Conservation (phyloP, 441 rosid species). For the Populus trichocarpa region DNA sequence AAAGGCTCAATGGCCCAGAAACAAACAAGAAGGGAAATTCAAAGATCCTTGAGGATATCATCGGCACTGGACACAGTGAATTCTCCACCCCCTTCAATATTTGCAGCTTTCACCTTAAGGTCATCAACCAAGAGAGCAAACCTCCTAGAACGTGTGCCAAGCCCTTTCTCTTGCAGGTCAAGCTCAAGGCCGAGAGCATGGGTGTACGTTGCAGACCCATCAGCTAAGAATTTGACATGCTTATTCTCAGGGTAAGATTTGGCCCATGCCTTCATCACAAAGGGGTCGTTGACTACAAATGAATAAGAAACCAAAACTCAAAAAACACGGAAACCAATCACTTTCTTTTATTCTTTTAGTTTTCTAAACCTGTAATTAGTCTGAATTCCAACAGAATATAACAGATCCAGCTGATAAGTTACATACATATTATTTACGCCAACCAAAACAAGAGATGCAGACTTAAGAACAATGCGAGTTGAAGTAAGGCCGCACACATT, state of each 20-base stretch:
- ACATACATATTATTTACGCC: background rate
- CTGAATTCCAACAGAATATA: background rate
- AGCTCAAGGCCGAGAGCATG: slow-evolving; percentile 90
- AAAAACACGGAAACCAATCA: background rate
- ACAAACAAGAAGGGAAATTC: background rate
- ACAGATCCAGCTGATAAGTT: background rate
- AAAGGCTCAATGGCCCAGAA: background rate
- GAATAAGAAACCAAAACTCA: background rate
- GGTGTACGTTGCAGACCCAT: slow-evolving; percentile 81
- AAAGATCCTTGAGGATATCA: slow-evolving; percentile 76
- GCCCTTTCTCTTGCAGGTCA: slow-evolving; percentile 80
- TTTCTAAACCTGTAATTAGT: background rate
- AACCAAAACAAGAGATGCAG: background rate
- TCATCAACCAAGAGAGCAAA: slow-evolving; percentile 77
- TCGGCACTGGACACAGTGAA: slow-evolving; percentile 85
- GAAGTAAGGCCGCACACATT: background rate
- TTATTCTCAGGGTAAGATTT: slow-evolving; percentile 89
- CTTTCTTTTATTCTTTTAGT: background rate
- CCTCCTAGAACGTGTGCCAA: slow-evolving; percentile 80
- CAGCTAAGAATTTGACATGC: slow-evolving; percentile 82
- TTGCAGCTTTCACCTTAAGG: slow-evolving; percentile 87
- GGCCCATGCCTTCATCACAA: slow-evolving; percentile 97
- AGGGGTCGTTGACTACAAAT: slow-evolving; percentile 80
- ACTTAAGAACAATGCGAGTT: background rate
- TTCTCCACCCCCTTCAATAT: slow-evolving; percentile 81